These are phyloP conservation scores for Hirschioporus abietinus DNA, from an alignment of 768 basidiomycete species.

Conservation along the genomic window DNA sequence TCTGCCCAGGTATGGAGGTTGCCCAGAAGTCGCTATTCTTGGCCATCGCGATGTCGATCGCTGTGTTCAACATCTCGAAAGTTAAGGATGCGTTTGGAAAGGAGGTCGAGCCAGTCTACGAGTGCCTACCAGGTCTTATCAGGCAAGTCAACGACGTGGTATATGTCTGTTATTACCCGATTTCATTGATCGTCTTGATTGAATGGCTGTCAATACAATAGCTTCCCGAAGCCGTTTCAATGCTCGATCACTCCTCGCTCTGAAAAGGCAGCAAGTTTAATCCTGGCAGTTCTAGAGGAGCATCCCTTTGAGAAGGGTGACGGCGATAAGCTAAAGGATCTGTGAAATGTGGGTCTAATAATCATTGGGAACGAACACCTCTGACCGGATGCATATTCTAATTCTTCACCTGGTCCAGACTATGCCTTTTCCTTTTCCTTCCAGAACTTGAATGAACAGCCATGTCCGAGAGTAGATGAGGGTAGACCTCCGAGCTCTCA, in stretches of 20 bases:
- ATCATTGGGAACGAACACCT: neutral
- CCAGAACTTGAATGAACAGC: too few species aligned
- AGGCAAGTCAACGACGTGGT: neutral
- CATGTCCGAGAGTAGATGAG: too few species aligned
- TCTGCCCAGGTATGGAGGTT: neutral
- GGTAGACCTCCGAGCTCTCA: too few species aligned
- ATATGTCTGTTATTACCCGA: too few species aligned
- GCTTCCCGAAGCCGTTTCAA: neutral
- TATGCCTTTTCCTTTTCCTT: too few species aligned
- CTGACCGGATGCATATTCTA: neutral
- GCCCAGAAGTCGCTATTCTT: neutral
- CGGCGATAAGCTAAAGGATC: neutral
- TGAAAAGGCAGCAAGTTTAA: neutral
- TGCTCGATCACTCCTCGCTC: neutral
- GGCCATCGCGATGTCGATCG: neutral
- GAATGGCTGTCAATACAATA: neutral
- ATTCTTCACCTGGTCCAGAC: too few species aligned
- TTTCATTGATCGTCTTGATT: neutral
- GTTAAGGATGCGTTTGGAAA: neutral
- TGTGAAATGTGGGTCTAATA: neutral
- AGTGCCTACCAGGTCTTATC: neutral
- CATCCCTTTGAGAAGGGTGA: neutral
- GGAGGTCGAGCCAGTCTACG: neutral
- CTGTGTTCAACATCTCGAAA: neutral
- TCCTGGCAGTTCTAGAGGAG: neutral